phyloP scores from a whole-genome alignment of 208 protist genomes.

The Crithidia thermophila region DNA sequence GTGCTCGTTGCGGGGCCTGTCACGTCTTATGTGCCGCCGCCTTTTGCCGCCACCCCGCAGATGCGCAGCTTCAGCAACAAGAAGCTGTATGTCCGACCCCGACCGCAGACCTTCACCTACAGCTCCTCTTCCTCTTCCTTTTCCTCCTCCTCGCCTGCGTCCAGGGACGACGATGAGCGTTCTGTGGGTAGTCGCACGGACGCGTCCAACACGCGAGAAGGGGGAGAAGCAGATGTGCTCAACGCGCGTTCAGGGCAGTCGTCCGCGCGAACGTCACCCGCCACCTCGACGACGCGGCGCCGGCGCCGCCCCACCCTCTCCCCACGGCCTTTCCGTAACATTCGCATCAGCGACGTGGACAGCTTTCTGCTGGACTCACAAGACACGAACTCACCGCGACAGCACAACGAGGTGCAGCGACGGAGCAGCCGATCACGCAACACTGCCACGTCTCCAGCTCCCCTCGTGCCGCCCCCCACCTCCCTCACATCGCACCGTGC shows the following conservation, averaged over 20 bases:
- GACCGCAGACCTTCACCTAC: constrained; percentile 10
- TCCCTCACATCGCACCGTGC: background rate
- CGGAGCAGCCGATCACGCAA: background rate
- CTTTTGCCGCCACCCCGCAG: constrained; percentile 2
- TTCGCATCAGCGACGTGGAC: background rate
- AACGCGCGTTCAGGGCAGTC: too few relatives aligned
- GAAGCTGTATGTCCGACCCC: constrained; percentile 22
- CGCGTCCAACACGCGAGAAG: background rate
- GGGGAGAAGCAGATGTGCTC: too few relatives aligned
- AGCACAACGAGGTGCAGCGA: too few relatives aligned
- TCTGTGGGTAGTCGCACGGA: background rate
- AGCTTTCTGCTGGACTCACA: background rate
- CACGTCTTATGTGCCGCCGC: background rate
- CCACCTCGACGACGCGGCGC: background rate
- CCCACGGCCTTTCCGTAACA: background rate
- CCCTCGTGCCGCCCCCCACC: background rate
- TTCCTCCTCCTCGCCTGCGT: background rate
- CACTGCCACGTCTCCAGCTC: background rate
- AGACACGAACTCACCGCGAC: too few relatives aligned
- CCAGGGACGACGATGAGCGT: background rate
- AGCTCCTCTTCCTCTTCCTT: background rate
- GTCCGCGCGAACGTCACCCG: too few relatives aligned
- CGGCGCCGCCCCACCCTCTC: constrained; percentile 6
- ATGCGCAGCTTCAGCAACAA: constrained; percentile 16
- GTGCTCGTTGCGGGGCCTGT: background rate